These are phyloP conservation scores for Prototheca cutis DNA, from an alignment of 163 green algal species.

Conservation along the genomic window DNA sequence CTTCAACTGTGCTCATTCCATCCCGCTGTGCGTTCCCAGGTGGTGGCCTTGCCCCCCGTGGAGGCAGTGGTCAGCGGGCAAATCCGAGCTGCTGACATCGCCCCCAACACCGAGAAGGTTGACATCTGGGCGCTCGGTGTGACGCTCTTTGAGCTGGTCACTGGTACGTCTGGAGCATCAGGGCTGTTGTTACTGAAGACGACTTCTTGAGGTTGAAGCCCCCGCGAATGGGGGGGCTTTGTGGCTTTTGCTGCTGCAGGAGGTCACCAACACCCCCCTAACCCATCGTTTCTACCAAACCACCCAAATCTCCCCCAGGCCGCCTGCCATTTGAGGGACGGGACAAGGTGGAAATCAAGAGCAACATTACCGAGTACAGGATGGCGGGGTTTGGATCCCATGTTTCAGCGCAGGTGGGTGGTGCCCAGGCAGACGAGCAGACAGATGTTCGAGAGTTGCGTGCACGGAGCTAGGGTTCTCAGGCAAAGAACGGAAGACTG, in stretches of 20 bases:
- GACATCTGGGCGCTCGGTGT: constrained; percentile 67
- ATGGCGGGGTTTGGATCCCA: constrained; percentile 22
- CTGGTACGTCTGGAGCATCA: constrained; percentile 21
- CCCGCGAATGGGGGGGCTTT: too few relatives aligned
- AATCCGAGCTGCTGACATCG: constrained; percentile 35
- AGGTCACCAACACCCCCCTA: too few relatives aligned
- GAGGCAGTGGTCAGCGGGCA: constrained; percentile 33
- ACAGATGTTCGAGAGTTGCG: not conserved
- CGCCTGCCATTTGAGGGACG: constrained; percentile 51
- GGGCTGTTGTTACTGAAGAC: too few relatives aligned
- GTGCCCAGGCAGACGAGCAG: not conserved
- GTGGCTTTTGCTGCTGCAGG: too few relatives aligned
- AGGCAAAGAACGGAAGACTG: too few relatives aligned
- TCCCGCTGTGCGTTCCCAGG: constrained; percentile 11
- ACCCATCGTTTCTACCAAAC: too few relatives aligned
- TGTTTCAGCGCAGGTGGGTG: constrained; percentile 9
- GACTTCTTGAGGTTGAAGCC: too few relatives aligned
- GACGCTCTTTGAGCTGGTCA: constrained; percentile 62
- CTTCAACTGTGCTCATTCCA: too few relatives aligned
- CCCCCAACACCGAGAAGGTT: constrained; percentile 50
- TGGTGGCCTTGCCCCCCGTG: constrained; percentile 41
- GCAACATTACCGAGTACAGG: constrained; percentile 26
- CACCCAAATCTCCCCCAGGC: constrained; percentile 41
- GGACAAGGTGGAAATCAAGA: constrained; percentile 48
- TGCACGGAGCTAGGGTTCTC: too few relatives aligned